Percentiles rank a stretch among this genome's conserved stretches.
These are phyloP conservation scores for Falciphora oryzae DNA, from an alignment of 2,329 filamentous ascomycete species.

Conservation along the genomic window DNA sequence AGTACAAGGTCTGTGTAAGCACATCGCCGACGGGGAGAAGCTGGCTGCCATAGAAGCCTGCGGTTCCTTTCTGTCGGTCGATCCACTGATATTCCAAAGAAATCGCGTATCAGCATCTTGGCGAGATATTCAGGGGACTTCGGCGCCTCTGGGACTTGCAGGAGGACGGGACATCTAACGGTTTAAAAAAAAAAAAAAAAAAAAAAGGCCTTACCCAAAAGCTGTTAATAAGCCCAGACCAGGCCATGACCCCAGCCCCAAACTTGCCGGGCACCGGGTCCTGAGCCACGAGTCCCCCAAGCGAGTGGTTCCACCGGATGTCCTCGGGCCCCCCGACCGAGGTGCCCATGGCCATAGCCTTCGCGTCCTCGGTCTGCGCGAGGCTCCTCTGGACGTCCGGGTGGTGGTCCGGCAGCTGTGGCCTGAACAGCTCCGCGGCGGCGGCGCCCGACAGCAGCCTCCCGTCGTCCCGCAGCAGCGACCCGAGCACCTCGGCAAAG, in stretches of 20 bases:
- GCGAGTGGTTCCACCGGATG: constrained; percentile 1
- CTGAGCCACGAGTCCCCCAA: constrained; percentile 4
- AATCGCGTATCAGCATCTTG: neutral
- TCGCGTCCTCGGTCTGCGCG: constrained; percentile 2
- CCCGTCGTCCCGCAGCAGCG: constrained; percentile 8
- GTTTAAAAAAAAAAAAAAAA: neutral
- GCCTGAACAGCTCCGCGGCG: constrained; percentile 8
- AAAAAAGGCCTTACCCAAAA: constrained; percentile 2
- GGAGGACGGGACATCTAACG: neutral
- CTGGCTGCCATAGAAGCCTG: constrained; percentile 10
- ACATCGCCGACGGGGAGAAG: neutral
- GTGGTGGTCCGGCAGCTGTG: constrained; percentile 8
- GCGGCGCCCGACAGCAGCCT: constrained; percentile 2
- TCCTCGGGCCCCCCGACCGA: neutral
- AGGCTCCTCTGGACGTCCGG: constrained; percentile 1
- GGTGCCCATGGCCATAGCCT: constrained; percentile 3
- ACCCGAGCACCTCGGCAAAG: constrained; percentile 4
- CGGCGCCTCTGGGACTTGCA: neutral
- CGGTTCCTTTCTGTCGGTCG: constrained; percentile 8
- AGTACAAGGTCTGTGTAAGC: neutral
- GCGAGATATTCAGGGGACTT: neutral
- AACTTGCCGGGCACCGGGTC: constrained; percentile 4
- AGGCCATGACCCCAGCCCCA: neutral
- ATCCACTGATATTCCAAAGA: constrained; percentile 4
- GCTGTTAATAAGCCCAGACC: constrained; percentile 7